Evolutionary conservation across 208 protist species (phyloP).

Genomic region (Porcisia deanei): DNA sequence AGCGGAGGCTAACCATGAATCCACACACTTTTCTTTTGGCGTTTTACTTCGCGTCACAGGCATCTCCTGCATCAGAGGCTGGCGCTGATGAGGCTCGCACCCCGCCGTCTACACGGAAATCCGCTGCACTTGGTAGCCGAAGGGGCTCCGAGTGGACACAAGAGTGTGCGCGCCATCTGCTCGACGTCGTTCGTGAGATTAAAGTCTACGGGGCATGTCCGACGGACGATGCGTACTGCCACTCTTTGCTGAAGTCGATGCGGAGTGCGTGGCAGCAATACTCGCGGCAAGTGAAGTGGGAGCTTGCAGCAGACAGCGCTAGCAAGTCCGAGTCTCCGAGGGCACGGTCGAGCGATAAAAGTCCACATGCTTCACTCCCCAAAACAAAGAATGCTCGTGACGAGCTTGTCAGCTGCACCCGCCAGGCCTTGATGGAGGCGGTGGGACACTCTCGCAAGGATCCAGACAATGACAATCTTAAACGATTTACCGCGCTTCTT

Average conservation of each 20-base stretch:
- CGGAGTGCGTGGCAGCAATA: constrained; percentile 67
- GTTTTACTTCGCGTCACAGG: constrained; percentile 65
- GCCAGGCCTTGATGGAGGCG: constrained; percentile 49
- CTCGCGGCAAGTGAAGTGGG: constrained; percentile 37
- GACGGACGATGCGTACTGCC: constrained; percentile 40
- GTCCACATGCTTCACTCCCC: background rate
- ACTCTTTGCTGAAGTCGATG: constrained; percentile 58
- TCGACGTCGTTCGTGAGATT: constrained; percentile 64
- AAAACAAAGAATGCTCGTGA: constrained; percentile 18
- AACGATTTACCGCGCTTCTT: constrained; percentile 54
- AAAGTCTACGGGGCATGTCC: constrained; percentile 34
- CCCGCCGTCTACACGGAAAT: background rate
- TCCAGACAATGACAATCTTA: constrained; percentile 39
- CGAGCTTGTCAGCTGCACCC: constrained; percentile 53
- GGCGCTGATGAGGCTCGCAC: background rate
- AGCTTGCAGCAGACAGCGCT: constrained; percentile 8
- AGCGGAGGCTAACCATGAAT: constrained; percentile 64
- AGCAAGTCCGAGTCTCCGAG: constrained; percentile 2
- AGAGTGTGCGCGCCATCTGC: constrained; percentile 69
- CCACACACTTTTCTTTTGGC: constrained; percentile 73
- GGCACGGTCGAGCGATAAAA: background rate
- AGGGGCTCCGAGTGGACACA: constrained; percentile 20
- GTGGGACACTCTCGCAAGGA: constrained; percentile 33
- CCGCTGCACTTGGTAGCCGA: background rate
- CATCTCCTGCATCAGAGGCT: background rate